A percentile compares a stretch with the other conserved stretches of the same genome.
Evolutionary conservation across 164 flowering plant species (phyloP).

Genomic region (Dillenia suffruticosa): DNA sequence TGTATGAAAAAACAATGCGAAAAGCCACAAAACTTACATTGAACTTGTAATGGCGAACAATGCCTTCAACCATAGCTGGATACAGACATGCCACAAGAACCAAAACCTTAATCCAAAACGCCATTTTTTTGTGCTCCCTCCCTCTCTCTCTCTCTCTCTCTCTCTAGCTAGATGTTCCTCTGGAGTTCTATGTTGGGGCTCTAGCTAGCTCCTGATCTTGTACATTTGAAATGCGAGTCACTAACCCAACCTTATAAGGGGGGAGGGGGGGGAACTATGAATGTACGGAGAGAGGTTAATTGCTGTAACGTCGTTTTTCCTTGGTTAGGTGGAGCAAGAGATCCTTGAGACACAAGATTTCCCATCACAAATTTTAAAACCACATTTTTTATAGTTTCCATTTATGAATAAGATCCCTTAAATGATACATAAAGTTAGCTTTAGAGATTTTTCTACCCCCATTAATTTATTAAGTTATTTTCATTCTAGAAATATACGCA

Average conservation of each 20-base stretch:
- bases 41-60: slow-evolving; percentile 59
- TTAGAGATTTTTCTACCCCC: neutral
- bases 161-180: neutral
- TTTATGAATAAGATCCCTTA: slow-evolving; percentile 1
- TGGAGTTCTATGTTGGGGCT: neutral
- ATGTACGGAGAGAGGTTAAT: neutral
- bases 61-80: slow-evolving; percentile 43
- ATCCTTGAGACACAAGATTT: slow-evolving; percentile 31
- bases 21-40: slow-evolving; percentile 31
- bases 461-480: too few species aligned
- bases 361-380: neutral
- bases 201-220: neutral
- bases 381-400: neutral
- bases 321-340: slow-evolving; percentile 21
- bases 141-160: neutral
- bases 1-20: too few species aligned
- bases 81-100: slow-evolving; percentile 25
- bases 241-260: slow-evolving; percentile 22
- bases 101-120: slow-evolving; percentile 20
- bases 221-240: slow-evolving; percentile 1
- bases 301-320: slow-evolving; percentile 46
- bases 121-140: slow-evolving; percentile 11
- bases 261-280: neutral
- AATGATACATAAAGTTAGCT: slow-evolving; percentile 14
- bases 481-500: too few species aligned